Evolutionary conservation across 2,329 filamentous ascomycete species (phyloP).

Genomic region (Epichloe sylvatica): DNA sequence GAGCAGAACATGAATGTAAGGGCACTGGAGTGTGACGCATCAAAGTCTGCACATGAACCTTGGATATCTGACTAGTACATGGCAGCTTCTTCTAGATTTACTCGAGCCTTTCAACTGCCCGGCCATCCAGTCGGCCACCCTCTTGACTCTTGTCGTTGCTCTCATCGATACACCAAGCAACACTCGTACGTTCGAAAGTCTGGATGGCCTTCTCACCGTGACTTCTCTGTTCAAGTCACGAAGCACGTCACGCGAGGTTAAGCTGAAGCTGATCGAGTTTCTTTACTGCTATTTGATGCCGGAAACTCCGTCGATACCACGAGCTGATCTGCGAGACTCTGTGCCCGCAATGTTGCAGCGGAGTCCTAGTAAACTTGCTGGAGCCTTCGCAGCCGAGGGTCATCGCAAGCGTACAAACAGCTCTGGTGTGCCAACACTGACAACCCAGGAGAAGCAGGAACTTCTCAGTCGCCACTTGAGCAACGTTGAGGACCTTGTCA

Average conservation of each 20-base stretch:
- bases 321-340: slow-evolving; percentile 30
- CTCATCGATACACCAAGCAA: slow-evolving; percentile 77
- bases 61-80: background rate
- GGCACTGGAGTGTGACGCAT: background rate
- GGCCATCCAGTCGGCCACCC: slow-evolving; percentile 76
- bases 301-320: slow-evolving; percentile 51
- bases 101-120: slow-evolving; percentile 87
- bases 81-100: slow-evolving; percentile 76
- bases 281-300: slow-evolving; percentile 98
- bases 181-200: slow-evolving; percentile 78
- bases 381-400: slow-evolving; percentile 33
- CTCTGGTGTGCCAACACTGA: slow-evolving; percentile 35
- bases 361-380: slow-evolving; percentile 53
- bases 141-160: slow-evolving; percentile 79
- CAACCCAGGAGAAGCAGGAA: slow-evolving; percentile 69
- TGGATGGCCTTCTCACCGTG: slow-evolving; percentile 82
- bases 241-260: slow-evolving; percentile 73
- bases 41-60: background rate
- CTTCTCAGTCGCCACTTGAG: slow-evolving; percentile 64
- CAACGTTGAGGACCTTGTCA: slow-evolving; percentile 73
- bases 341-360: slow-evolving; percentile 44
- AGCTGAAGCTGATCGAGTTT: slow-evolving; percentile 92
- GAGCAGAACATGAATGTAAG: slow-evolving; percentile 88
- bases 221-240: slow-evolving; percentile 88
- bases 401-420: slow-evolving; percentile 21